Evolutionary conservation across 2,329 filamentous ascomycete genomes (phyloP), one percentile per base, ranked within the genome.

Genomic region (Aureobasidium vineae): DNA sequence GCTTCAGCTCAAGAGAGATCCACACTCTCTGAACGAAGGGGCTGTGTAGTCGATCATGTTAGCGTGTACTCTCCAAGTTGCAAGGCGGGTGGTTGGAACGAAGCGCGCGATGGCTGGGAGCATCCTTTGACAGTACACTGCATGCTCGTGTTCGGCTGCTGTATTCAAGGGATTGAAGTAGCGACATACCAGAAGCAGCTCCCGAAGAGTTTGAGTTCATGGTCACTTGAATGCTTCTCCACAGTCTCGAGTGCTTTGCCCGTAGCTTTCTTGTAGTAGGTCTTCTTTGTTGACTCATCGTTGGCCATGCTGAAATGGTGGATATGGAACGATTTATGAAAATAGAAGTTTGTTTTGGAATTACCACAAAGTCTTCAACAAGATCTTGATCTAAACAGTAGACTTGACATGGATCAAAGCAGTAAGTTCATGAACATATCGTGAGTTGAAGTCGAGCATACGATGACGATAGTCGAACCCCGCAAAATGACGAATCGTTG

Each of bases 11-110:
- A 41, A 96, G 82, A 0, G 91, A 90, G 70, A 96, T 95, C 92
- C 92, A 96, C 31, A 95, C 90, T 21, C 91, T 86, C 75, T 96
- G 91, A 1, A 92, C 91, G 74, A 94, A 95, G 31, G 91, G 91
- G 73, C 89, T 90, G 52, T 16, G 19, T 1, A 21, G 21, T 49
- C 10, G 23, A 10, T 41, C 23, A n/a, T 23, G 41, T 61, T 38
- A 61, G 41, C 57, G 28, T 61, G 5, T 10, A 33, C 26, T 15
- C 5, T 45, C 7, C 56, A 59, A 41, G 36, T 5, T 56, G 15
- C 21, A 41, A 41, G n/a, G 15, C 33, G 15, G 36, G 5, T 38
- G 2, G 11, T 8, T 41, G 21, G 15, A 7, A 40, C 19, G 53
- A 26, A 56, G 36, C 16, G 21, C 36, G 2, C 5, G n/a, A 11